A percentile compares a stretch with the other conserved stretches of the same genome.
Conservation (phyloP, 139 green algal genomes). For the Chlorella vulgaris region DNA sequence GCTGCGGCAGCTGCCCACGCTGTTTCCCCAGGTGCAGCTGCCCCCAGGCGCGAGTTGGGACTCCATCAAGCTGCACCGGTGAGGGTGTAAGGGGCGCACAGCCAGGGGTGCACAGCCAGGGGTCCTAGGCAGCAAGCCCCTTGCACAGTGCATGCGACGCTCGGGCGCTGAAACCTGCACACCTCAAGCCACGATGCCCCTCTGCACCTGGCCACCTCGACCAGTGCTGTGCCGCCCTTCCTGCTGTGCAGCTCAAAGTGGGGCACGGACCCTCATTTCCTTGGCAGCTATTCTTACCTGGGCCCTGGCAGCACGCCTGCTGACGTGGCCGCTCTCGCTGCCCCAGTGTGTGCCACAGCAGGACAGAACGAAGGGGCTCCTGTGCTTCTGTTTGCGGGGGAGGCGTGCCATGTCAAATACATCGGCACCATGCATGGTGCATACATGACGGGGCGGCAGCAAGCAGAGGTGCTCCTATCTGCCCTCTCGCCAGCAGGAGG, state of each 20-base stretch:
- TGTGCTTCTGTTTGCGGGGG: slow-evolving; percentile 28
- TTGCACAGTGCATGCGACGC: too few relatives aligned
- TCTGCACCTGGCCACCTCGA: too few relatives aligned
- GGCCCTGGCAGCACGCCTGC: neutral
- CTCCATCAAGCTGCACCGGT: neutral
- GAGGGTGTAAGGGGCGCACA: neutral
- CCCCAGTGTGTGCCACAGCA: slow-evolving; percentile 23
- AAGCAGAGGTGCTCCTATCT: slow-evolving; percentile 8
- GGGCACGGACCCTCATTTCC: slow-evolving; percentile 48
- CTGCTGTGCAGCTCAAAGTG: slow-evolving; percentile 37
- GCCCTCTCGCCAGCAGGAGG: neutral
- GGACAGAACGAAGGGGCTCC: neutral
- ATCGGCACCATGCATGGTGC: slow-evolving; percentile 40
- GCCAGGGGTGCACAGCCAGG: neutral
- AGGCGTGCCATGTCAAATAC: slow-evolving; percentile 34
- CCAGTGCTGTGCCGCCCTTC: too few relatives aligned
- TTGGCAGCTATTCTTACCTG: slow-evolving; percentile 57
- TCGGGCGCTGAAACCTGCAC: too few relatives aligned
- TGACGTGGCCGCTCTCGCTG: slow-evolving; percentile 34
- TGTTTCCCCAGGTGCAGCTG: slow-evolving; percentile 5
- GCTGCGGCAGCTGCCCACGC: neutral
- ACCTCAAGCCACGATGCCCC: too few relatives aligned
- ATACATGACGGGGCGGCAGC: slow-evolving; percentile 13
- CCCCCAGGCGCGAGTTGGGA: slow-evolving; percentile 17
- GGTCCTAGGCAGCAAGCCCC: too few relatives aligned